Evolutionary conservation across 352 stramenopile genomes (phyloP).

Genomic region (Globisporangium parvum): DNA sequence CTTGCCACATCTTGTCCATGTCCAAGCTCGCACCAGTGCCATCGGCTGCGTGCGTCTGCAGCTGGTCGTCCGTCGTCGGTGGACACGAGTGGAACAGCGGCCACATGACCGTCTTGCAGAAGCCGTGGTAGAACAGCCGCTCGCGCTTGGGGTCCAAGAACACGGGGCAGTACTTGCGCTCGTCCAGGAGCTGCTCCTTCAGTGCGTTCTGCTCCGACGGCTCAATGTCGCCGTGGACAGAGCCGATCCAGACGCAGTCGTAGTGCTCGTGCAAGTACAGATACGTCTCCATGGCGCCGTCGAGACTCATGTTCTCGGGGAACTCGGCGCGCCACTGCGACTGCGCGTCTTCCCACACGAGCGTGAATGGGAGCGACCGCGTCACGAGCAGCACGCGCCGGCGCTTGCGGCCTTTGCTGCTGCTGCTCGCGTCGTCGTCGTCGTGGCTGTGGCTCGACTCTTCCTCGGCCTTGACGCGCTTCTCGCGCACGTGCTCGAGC

Average conservation of each 20-base stretch:
- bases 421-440: conserved; percentile 14
- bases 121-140: conserved; percentile 87
- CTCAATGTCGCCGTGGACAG: conserved; percentile 75
- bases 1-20: conserved; percentile 86
- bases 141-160: conserved; percentile 85
- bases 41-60: conserved; percentile 52
- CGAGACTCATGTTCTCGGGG: conserved; percentile 56
- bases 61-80: conserved; percentile 72
- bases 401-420: conserved; percentile 27
- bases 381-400: conserved; percentile 72
- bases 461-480: conserved; percentile 65
- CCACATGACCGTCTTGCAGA: conserved; percentile 90
- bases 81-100: conserved; percentile 87
- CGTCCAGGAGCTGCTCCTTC: conserved; percentile 78
- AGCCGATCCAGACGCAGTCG: conserved; percentile 83
- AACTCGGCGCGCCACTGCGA: conserved; percentile 83
- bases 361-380: conserved; percentile 66
- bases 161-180: conserved; percentile 90
- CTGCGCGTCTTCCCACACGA: conserved; percentile 73
- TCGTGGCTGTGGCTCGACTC: conserved; percentile 23
- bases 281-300: conserved; percentile 76
- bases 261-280: conserved; percentile 71
- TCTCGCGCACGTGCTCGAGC: conserved; percentile 77
- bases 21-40: conserved; percentile 42
- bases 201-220: conserved; percentile 76